Percentiles rank a stretch among this genome's conserved stretches.
Evolutionary conservation across 257 asterid genomes (phyloP).

Genomic region (Orobanche coerulescens): DNA sequence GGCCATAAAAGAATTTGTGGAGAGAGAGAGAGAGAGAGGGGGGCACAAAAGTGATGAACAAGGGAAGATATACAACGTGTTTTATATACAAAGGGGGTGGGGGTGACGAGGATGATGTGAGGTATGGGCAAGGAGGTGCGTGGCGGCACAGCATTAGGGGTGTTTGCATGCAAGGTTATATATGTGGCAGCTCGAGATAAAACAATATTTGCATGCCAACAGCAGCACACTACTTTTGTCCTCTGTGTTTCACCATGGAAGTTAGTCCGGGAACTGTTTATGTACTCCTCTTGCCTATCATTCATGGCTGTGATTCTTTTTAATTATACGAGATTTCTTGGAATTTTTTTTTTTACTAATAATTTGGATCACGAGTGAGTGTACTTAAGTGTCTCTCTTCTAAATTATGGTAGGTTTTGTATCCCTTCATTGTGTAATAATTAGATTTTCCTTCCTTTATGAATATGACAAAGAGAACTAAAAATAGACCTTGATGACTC

Average conservation of each 20-base stretch:
- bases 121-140: constrained; percentile 75
- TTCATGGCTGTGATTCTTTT: too few species aligned
- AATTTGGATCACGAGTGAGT: too few species aligned
- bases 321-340: too few species aligned
- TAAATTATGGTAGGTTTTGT: too few species aligned
- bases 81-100: background rate
- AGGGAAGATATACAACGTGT: background rate
- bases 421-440: too few species aligned
- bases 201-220: constrained; percentile 46
- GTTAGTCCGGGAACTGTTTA: constrained; percentile 2
- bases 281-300: constrained; percentile 17
- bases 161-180: constrained; percentile 43
- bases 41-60: background rate
- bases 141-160: constrained; percentile 63
- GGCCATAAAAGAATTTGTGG: background rate
- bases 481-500: too few species aligned
- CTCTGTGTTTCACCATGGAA: constrained; percentile 15
- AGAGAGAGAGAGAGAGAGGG: background rate
- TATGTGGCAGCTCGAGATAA: constrained; percentile 73
- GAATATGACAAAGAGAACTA: too few species aligned
- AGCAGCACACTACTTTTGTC: too few species aligned
- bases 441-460: too few species aligned
- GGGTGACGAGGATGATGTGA: constrained; percentile 56
- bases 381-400: too few species aligned
- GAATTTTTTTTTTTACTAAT: too few species aligned